Evolutionary conservation across 1,284 basidiomycete species (phyloP).

Genomic region (Fistulinella staudtii): DNA sequence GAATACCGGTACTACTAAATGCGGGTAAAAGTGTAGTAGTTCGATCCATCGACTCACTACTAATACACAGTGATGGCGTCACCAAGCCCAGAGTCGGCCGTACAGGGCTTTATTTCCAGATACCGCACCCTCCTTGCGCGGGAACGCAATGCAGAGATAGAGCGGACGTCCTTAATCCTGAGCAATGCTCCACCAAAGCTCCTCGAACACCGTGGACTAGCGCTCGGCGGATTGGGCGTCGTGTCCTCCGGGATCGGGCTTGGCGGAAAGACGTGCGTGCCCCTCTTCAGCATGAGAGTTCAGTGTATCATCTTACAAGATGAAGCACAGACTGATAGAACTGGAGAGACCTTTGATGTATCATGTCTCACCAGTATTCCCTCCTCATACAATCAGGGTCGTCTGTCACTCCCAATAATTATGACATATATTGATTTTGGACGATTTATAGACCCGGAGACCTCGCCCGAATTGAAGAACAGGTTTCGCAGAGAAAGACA

Average conservation of each 20-base stretch:
- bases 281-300: too few relatives aligned
- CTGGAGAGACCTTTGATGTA: constrained; percentile 81
- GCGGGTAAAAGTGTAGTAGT: too few relatives aligned
- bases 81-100: too few relatives aligned
- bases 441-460: constrained; percentile 76
- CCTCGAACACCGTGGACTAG: constrained; percentile 84
- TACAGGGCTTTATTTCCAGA: too few relatives aligned
- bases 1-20: too few relatives aligned
- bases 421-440: constrained; percentile 4
- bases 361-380: constrained; percentile 67
- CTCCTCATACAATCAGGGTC: constrained; percentile 81
- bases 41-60: too few relatives aligned
- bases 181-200: constrained; percentile 82
- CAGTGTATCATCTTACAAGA: constrained; percentile 7
- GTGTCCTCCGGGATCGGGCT: constrained; percentile 73
- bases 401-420: constrained; percentile 9
- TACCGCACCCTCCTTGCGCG: too few relatives aligned
- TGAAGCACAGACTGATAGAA: constrained; percentile 71
- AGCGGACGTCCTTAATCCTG: constrained; percentile 74
- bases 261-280: constrained; percentile 84
- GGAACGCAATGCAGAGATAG: constrained; percentile 82
- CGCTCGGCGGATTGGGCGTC: constrained; percentile 71
- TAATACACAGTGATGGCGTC: too few relatives aligned
- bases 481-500: constrained; percentile 49
- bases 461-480: constrained; percentile 78